Percentiles rank a stretch among this genome's conserved stretches.
Conservation (phyloP, 805 yeast species). For the Metschnikowia hibisci region DNA sequence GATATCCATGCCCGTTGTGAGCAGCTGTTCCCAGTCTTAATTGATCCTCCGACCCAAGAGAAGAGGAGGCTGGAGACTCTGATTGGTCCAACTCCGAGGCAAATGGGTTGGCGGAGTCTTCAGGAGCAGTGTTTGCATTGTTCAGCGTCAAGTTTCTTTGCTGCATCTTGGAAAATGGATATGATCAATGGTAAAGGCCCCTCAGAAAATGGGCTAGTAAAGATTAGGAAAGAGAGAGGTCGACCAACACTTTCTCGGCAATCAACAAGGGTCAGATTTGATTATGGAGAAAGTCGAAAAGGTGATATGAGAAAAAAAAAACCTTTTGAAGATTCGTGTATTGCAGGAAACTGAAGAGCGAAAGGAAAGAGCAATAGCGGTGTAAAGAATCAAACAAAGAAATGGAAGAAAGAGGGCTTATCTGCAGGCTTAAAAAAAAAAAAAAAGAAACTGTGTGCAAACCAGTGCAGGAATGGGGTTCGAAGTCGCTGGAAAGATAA, state of each 20-base stretch:
- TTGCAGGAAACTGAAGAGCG: neutral
- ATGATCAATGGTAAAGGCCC: neutral
- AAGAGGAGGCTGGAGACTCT: constrained; percentile 8
- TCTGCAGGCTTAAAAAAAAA: neutral
- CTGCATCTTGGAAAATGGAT: constrained; percentile 15
- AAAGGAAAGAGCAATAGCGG: neutral
- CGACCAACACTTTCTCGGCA: too few relatives aligned
- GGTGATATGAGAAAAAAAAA: too few relatives aligned
- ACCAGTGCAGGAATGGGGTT: neutral
- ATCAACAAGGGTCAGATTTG: too few relatives aligned
- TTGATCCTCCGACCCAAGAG: constrained; percentile 12
- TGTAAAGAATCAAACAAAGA: neutral
- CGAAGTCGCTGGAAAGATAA: neutral
- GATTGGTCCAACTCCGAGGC: constrained; percentile 13
- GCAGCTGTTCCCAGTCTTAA: neutral
- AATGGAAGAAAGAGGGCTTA: neutral
- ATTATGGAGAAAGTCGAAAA: too few relatives aligned
- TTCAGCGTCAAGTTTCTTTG: constrained; percentile 35
- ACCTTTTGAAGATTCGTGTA: too few relatives aligned
- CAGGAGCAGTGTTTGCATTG: constrained; percentile 3
- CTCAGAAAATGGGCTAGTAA: neutral
- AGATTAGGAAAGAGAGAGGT: neutral
- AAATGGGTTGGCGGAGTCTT: constrained; percentile 11
- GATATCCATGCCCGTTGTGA: constrained; percentile 28
- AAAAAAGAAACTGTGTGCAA: neutral